Evolutionary conservation across 805 yeast species (phyloP).

Genomic region (Wickerhamiella spandovensis): DNA sequence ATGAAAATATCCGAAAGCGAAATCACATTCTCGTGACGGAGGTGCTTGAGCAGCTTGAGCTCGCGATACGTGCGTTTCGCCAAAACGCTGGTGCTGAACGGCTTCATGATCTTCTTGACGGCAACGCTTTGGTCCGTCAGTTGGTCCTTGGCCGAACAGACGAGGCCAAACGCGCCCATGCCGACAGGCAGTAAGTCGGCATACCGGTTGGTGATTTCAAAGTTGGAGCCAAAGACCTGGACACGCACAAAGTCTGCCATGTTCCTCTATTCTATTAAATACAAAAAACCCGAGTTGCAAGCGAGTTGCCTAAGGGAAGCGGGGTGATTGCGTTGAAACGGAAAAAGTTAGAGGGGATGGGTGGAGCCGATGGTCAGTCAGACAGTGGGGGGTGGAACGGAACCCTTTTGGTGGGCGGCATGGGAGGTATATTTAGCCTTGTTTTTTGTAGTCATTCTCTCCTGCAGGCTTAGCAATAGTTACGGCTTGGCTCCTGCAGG

Average conservation of each 20-base stretch:
- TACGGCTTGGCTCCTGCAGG: background rate
- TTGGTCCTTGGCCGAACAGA: slow-evolving; percentile 89
- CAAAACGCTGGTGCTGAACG: slow-evolving; percentile 84
- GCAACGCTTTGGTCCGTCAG: slow-evolving; percentile 89
- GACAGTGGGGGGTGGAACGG: background rate
- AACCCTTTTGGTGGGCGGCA: background rate
- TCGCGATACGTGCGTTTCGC: slow-evolving; percentile 97
- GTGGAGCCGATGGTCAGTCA: background rate
- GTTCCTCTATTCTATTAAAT: background rate
- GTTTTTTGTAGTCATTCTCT: background rate
- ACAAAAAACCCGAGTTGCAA: background rate
- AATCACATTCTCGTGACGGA: slow-evolving; percentile 88
- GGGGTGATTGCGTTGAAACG: background rate
- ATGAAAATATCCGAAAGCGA: slow-evolving; percentile 86
- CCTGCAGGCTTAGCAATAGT: background rate
- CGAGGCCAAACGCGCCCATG: slow-evolving; percentile 98
- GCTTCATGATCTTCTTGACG: slow-evolving; percentile 94
- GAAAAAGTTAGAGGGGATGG: too few species aligned
- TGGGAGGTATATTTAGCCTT: background rate
- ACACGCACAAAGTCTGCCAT: slow-evolving; percentile 21
- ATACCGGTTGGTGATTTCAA: slow-evolving; percentile 32
- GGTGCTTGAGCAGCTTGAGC: slow-evolving; percentile 79
- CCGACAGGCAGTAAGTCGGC: slow-evolving; percentile 94
- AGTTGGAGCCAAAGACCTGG: slow-evolving; percentile 17
- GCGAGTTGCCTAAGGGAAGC: background rate